phyloP scores from a whole-genome alignment of 2,329 filamentous ascomycete genomes.

The Sporothrix brasiliensis region DNA sequence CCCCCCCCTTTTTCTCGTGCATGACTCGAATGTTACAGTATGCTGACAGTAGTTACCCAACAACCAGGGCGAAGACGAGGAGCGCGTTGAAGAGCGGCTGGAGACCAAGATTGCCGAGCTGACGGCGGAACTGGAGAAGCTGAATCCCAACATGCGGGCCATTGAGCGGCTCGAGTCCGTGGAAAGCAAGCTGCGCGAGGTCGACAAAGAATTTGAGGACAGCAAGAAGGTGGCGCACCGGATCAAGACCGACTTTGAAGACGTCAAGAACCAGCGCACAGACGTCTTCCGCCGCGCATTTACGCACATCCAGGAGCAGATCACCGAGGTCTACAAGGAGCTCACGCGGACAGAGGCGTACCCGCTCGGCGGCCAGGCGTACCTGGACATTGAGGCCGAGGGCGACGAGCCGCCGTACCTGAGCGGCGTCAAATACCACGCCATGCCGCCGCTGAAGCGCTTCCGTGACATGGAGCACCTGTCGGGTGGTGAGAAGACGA shows the following conservation, averaged over 20 bases:
- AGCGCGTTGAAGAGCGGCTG: slow-evolving; percentile 72
- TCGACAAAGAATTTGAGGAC: slow-evolving; percentile 86
- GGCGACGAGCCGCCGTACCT: slow-evolving; percentile 89
- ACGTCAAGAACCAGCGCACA: slow-evolving; percentile 77
- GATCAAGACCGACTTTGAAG: slow-evolving; percentile 61
- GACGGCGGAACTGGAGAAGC: slow-evolving; percentile 81
- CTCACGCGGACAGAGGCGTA: slow-evolving; percentile 89
- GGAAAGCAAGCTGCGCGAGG: slow-evolving; percentile 77
- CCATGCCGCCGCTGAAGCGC: slow-evolving; percentile 96
- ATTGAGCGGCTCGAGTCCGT: slow-evolving; percentile 88
- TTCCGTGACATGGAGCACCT: slow-evolving; percentile 99
- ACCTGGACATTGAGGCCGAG: slow-evolving; percentile 90
- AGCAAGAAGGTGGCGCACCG: slow-evolving; percentile 71
- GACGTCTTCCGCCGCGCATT: slow-evolving; percentile 96
- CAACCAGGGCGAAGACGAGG: slow-evolving; percentile 46
- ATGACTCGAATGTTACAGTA: background rate
- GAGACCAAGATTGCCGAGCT: slow-evolving; percentile 76
- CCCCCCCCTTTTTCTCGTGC: too few relatives aligned
- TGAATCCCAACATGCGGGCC: slow-evolving; percentile 95
- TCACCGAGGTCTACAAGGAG: slow-evolving; percentile 91
- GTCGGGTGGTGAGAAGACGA: slow-evolving; percentile 97
- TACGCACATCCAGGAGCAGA: slow-evolving; percentile 91
- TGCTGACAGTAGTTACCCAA: background rate
- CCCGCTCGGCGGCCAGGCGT: slow-evolving; percentile 84
- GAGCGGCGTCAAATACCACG: slow-evolving; percentile 95